Conservation (phyloP, 768 basidiomycete species). For the Trametes elegans region DNA sequence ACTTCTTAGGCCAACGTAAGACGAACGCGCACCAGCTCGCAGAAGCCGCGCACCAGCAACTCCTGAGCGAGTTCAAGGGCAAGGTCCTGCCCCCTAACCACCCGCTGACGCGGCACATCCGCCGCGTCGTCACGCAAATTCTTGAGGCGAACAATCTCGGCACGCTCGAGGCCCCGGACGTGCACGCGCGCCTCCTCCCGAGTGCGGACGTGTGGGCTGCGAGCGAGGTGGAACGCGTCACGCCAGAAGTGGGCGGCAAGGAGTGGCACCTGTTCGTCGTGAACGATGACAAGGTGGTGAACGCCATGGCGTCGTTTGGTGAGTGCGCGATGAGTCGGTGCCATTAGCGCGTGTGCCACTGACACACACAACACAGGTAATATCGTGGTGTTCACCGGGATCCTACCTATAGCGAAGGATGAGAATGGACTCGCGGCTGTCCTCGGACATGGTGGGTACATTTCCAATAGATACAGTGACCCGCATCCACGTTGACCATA, state of each 20-base stretch:
- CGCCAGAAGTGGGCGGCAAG: constrained; percentile 28
- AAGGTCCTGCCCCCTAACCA: constrained; percentile 66
- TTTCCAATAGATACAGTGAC: neutral
- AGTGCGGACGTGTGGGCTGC: constrained; percentile 29
- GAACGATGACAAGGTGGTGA: constrained; percentile 64
- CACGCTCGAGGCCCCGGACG: constrained; percentile 38
- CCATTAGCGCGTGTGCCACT: neutral
- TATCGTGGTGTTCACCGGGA: constrained; percentile 88
- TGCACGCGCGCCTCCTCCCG: constrained; percentile 22
- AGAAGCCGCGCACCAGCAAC: constrained; percentile 39
- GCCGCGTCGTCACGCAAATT: constrained; percentile 63
- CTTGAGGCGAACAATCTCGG: constrained; percentile 75
- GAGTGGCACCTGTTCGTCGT: constrained; percentile 78
- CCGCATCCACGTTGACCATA: neutral
- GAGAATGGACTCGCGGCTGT: constrained; percentile 85
- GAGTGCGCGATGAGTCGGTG: constrained; percentile 11
- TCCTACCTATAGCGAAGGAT: constrained; percentile 72
- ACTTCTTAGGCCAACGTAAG: neutral
- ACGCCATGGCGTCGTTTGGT: constrained; percentile 80
- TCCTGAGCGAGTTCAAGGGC: constrained; percentile 49
- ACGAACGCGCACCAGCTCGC: constrained; percentile 38
- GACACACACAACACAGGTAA: constrained; percentile 42
- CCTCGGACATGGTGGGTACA: constrained; percentile 70
- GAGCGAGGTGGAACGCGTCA: constrained; percentile 20
- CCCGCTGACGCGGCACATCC: constrained; percentile 64